Percentiles rank a stretch among this genome's conserved stretches.
Evolutionary conservation across 441 rosid genomes (phyloP).

Genomic region (Omphalea diandra): DNA sequence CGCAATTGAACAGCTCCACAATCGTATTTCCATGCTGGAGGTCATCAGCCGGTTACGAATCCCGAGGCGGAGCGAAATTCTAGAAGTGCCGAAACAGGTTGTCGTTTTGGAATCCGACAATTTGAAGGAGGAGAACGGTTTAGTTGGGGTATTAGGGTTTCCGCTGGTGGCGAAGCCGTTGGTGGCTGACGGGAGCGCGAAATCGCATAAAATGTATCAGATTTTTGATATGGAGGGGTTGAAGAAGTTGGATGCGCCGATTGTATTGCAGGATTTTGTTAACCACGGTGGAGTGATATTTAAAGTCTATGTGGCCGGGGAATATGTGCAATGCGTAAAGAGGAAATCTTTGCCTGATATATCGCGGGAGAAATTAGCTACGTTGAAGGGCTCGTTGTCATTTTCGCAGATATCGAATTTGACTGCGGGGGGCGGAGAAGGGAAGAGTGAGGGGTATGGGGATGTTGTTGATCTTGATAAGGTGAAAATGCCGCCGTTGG

Average conservation of each 20-base stretch:
- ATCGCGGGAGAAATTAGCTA: slow-evolving; percentile 46
- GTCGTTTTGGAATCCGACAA: slow-evolving; percentile 44
- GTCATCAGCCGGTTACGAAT: slow-evolving; percentile 44
- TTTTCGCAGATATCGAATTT: slow-evolving; percentile 73
- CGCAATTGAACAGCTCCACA: slow-evolving; percentile 47
- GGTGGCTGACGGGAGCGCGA: slow-evolving; percentile 63
- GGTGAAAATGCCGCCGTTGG: slow-evolving; percentile 61
- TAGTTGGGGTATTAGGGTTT: slow-evolving; percentile 31
- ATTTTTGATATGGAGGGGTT: slow-evolving; percentile 62
- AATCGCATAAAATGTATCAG: slow-evolving; percentile 59
- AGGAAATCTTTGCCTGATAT: slow-evolving; percentile 72
- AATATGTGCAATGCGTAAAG: slow-evolving; percentile 52
- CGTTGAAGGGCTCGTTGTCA: slow-evolving; percentile 46
- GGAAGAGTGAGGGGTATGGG: slow-evolving; percentile 28
- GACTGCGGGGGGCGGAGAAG: slow-evolving; percentile 16
- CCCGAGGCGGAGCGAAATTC: slow-evolving; percentile 30
- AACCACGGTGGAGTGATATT: slow-evolving; percentile 80
- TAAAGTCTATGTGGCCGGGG: slow-evolving; percentile 73
- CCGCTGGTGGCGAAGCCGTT: slow-evolving; percentile 73
- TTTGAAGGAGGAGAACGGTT: slow-evolving; percentile 31
- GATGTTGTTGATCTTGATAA: slow-evolving; percentile 34
- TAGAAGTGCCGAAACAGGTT: slow-evolving; percentile 54
- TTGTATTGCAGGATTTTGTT: slow-evolving; percentile 77
- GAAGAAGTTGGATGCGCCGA: slow-evolving; percentile 42
- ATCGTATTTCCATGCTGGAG: slow-evolving; percentile 69